Percentiles rank a stretch among this genome's conserved stretches.
These are phyloP conservation scores for Anacardium occidentale DNA, from an alignment of 345 rosid species.

Conservation along the genomic window DNA sequence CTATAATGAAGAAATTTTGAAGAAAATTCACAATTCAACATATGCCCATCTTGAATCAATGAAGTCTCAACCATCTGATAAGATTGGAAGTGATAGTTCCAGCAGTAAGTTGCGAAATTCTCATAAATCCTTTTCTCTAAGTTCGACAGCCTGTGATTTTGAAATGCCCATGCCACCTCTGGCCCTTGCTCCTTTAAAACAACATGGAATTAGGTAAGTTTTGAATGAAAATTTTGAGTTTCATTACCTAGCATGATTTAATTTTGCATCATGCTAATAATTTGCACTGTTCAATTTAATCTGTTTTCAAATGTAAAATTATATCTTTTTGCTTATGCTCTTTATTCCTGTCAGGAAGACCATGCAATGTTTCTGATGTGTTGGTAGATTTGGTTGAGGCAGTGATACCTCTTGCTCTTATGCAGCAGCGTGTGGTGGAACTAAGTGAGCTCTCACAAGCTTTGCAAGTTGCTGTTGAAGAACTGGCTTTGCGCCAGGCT, in stretches of 20 bases:
- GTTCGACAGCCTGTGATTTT: constrained; percentile 51
- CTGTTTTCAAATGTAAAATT: constrained; percentile 1
- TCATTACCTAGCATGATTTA: background rate
- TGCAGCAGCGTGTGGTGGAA: constrained; percentile 71
- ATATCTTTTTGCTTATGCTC: constrained; percentile 36
- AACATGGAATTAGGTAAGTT: constrained; percentile 65
- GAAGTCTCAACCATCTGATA: constrained; percentile 48
- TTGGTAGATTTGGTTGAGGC: constrained; percentile 74
- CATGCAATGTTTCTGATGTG: constrained; percentile 77
- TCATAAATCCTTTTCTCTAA: constrained; percentile 31
- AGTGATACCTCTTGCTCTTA: constrained; percentile 71
- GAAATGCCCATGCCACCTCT: constrained; percentile 95
- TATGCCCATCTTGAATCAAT: constrained; percentile 43
- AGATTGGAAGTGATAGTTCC: constrained; percentile 31
- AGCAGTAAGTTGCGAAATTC: constrained; percentile 28
- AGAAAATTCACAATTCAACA: constrained; percentile 44
- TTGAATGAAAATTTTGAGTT: constrained; percentile 6
- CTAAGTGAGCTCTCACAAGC: constrained; percentile 50
- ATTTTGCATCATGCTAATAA: constrained; percentile 8
- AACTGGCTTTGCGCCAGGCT: constrained; percentile 85
- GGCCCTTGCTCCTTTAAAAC: constrained; percentile 60
- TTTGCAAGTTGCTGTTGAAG: constrained; percentile 80
- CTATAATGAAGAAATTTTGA: constrained; percentile 64
- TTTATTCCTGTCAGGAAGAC: constrained; percentile 86
- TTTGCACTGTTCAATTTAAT: constrained; percentile 4